Percentiles rank a stretch among this genome's conserved stretches.
Conservation (phyloP, 257 asterid species). For the Galeopsis tetrahit region DNA sequence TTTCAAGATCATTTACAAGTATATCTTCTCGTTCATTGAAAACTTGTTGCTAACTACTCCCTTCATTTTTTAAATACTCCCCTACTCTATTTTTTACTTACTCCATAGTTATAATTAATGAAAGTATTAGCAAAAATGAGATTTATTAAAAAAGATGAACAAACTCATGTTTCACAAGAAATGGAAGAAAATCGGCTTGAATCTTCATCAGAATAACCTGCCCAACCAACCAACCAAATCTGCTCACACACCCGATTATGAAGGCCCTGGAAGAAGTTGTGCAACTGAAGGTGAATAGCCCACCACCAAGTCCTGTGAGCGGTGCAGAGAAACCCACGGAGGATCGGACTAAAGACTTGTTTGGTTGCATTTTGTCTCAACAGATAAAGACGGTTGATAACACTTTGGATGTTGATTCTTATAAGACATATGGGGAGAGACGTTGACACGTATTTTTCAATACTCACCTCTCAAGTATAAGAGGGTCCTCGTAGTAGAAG, state of each 20-base stretch:
- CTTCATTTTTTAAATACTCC: too few relatives aligned
- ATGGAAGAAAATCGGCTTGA: slow-evolving; percentile 71
- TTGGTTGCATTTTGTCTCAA: slow-evolving; percentile 68
- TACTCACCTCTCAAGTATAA: too few relatives aligned
- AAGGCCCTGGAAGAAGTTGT: slow-evolving; percentile 53
- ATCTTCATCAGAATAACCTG: slow-evolving; percentile 51
- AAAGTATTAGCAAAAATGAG: too few relatives aligned
- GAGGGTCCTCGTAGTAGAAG: too few relatives aligned
- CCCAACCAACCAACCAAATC: slow-evolving; percentile 39
- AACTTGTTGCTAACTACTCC: too few relatives aligned
- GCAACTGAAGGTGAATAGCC: slow-evolving; percentile 49
- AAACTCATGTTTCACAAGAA: slow-evolving; percentile 48
- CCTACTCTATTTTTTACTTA: too few relatives aligned
- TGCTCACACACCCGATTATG: slow-evolving; percentile 44
- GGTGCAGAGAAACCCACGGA: too few relatives aligned
- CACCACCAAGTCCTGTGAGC: slow-evolving; percentile 82
- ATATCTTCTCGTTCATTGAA: too few relatives aligned
- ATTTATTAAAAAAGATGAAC: too few relatives aligned
- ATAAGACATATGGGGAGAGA: too few relatives aligned
- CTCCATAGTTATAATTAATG: too few relatives aligned
- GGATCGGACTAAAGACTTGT: slow-evolving; percentile 60
- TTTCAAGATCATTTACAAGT: slow-evolving; percentile 57
- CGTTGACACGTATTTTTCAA: too few relatives aligned
- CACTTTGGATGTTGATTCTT: slow-evolving; percentile 60
- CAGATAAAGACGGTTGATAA: slow-evolving; percentile 47